phyloP scores from a whole-genome alignment of 2,329 filamentous ascomycete species.

The Ilyonectria destructans region DNA sequence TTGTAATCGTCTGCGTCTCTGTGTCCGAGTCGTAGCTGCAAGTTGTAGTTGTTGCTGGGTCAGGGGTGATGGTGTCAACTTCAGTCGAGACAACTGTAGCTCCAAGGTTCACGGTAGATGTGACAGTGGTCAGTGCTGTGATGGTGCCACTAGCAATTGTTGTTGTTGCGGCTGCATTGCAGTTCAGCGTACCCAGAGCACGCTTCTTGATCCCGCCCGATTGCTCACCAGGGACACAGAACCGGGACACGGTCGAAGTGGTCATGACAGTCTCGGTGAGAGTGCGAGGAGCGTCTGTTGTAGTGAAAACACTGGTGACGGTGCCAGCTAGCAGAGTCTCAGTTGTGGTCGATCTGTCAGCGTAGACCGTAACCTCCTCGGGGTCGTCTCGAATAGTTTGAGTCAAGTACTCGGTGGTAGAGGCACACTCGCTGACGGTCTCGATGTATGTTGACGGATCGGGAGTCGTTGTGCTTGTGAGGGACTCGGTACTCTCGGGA shows the following conservation, averaged over 20 bases:
- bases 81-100: constrained; percentile 1
- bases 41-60: neutral
- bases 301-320: neutral
- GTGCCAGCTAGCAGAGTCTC: neutral
- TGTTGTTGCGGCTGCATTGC: neutral
- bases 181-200: neutral
- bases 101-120: neutral
- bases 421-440: neutral
- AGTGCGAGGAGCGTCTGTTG: neutral
- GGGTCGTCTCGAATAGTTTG: constrained; percentile 5
- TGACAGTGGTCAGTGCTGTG: neutral
- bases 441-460: neutral
- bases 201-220: neutral
- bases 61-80: neutral
- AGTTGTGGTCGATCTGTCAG: constrained; percentile 2
- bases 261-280: constrained; percentile 4
- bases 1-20: constrained; percentile 2
- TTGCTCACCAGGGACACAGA: neutral
- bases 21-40: constrained; percentile 8
- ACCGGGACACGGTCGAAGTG: neutral
- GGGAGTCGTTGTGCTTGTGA: constrained; percentile 12
- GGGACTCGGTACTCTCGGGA: neutral
- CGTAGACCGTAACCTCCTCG: neutral
- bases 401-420: constrained; percentile 10
- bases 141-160: neutral